These are phyloP conservation scores for Cyclotella sp. DNA, from an alignment of 108 stramenopile species.

Conservation along the genomic window DNA sequence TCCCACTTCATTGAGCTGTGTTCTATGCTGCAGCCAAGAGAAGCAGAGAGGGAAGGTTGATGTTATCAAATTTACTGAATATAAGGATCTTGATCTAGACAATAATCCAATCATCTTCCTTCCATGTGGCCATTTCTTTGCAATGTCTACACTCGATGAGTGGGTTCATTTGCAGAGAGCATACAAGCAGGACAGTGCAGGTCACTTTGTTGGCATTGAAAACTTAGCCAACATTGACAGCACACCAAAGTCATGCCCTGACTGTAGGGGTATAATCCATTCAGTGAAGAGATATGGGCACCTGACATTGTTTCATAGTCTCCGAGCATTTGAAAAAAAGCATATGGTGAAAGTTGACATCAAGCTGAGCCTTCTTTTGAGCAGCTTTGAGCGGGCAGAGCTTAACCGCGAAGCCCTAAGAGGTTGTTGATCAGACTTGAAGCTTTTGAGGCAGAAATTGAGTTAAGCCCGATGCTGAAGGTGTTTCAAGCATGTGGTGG, in stretches of 20 bases:
- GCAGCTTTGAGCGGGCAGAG: not conserved
- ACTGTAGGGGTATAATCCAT: slow-evolving; percentile 43
- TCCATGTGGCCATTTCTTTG: slow-evolving; percentile 54
- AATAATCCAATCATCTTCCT: slow-evolving; percentile 50
- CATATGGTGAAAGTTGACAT: slow-evolving; percentile 37
- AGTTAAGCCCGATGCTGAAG: slow-evolving; percentile 39
- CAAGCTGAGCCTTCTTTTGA: slow-evolving; percentile 10
- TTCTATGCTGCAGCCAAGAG: slow-evolving; percentile 35
- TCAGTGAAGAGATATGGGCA: slow-evolving; percentile 54
- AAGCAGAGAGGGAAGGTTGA: slow-evolving; percentile 32
- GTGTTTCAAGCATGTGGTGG: slow-evolving; percentile 52
- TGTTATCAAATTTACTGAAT: slow-evolving; percentile 35
- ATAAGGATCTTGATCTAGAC: slow-evolving; percentile 50
- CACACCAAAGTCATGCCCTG: slow-evolving; percentile 45
- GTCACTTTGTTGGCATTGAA: slow-evolving; percentile 13
- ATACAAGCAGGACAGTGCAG: slow-evolving; percentile 35
- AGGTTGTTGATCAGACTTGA: slow-evolving; percentile 9
- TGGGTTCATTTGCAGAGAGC: slow-evolving; percentile 26
- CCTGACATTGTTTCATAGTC: slow-evolving; percentile 25
- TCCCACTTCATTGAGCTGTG: slow-evolving; percentile 41
- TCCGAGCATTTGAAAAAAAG: slow-evolving; percentile 48
- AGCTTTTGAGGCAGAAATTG: slow-evolving; percentile 15
- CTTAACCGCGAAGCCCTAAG: not conserved
- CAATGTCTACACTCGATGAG: slow-evolving; percentile 49
- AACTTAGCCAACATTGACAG: slow-evolving; percentile 11